These are phyloP conservation scores for Cyberlindnera saturnus DNA, from an alignment of 805 yeast genomes.

Conservation along the genomic window DNA sequence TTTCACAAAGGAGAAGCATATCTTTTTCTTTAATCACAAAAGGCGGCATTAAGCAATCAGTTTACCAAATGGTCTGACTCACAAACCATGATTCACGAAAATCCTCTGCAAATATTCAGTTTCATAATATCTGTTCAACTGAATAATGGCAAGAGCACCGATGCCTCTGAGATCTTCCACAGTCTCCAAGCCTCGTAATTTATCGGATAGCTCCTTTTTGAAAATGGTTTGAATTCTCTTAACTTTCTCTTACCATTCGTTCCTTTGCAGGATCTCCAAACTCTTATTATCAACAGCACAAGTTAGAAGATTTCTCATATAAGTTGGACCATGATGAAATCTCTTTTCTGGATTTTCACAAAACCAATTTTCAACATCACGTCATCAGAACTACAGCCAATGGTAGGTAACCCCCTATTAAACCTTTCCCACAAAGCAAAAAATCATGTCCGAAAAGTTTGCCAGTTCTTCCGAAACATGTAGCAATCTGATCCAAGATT, in stretches of 20 bases:
- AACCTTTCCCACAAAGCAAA: constrained; percentile 22
- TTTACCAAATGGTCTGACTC: constrained; percentile 4
- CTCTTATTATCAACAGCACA: constrained; percentile 4
- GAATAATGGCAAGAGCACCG: constrained; percentile 3
- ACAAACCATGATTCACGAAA: constrained; percentile 1
- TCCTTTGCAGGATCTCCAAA: constrained; percentile 1
- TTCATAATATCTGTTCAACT: not conserved
- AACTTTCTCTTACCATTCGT: constrained; percentile 1
- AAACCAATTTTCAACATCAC: constrained; percentile 1
- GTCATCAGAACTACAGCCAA: constrained; percentile 19
- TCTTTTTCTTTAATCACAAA: constrained; percentile 1
- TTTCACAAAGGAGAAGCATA: not conserved
- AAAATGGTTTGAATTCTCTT: not conserved
- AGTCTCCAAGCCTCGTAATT: not conserved
- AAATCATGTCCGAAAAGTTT: constrained; percentile 26
- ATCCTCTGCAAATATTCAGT: not conserved
- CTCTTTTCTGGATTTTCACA: constrained; percentile 2
- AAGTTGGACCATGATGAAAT: constrained; percentile 3
- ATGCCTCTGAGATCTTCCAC: constrained; percentile 3
- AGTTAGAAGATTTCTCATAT: constrained; percentile 1
- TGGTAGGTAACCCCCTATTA: constrained; percentile 24
- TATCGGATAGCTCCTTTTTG: not conserved
- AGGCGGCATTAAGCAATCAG: constrained; percentile 1
- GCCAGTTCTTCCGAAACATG: constrained; percentile 4
- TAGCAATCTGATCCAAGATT: constrained; percentile 33